phyloP scores from a whole-genome alignment of 1,284 basidiomycete species.

The Gymnopus androsaceus region DNA sequence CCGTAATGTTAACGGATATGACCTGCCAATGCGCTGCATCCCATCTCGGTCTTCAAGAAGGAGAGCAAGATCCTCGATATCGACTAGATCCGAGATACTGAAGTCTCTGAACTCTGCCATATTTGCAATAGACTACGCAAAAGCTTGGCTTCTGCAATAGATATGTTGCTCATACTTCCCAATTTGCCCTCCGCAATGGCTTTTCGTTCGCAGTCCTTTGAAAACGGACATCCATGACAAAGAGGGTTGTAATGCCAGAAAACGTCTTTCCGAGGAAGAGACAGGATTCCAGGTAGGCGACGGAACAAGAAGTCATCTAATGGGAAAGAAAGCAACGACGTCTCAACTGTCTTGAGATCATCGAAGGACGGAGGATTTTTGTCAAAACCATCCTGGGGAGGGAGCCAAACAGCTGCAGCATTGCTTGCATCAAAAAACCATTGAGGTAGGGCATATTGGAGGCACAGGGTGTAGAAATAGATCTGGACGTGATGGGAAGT shows the following conservation, averaged over 20 bases:
- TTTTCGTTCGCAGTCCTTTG: slow-evolving; percentile 37
- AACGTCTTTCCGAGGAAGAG: slow-evolving; percentile 32
- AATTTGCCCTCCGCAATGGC: slow-evolving; percentile 37
- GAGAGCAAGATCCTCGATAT: slow-evolving; percentile 45
- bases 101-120: slow-evolving; percentile 27
- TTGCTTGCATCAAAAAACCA: slow-evolving; percentile 35
- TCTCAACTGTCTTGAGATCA: slow-evolving; percentile 40
- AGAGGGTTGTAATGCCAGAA: slow-evolving; percentile 50
- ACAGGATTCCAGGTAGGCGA: slow-evolving; percentile 40
- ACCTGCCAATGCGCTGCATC: slow-evolving; percentile 39
- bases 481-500: slow-evolving; percentile 53
- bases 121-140: slow-evolving; percentile 38
- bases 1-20: slow-evolving; percentile 45
- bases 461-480: slow-evolving; percentile 50
- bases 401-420: slow-evolving; percentile 45
- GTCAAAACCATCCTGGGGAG: slow-evolving; percentile 39
- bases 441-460: slow-evolving; percentile 38
- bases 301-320: slow-evolving; percentile 42
- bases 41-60: slow-evolving; percentile 35
- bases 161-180: slow-evolving; percentile 48
- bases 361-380: slow-evolving; percentile 33
- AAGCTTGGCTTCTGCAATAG: slow-evolving; percentile 39
- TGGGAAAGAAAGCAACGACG: slow-evolving; percentile 37
- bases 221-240: slow-evolving; percentile 44
- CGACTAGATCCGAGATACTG: slow-evolving; percentile 25